Percentiles rank a stretch among this genome's conserved stretches.
phyloP scores from a whole-genome alignment of 2,329 filamentous ascomycete genomes.

The Drechslerella dactyloides region DNA sequence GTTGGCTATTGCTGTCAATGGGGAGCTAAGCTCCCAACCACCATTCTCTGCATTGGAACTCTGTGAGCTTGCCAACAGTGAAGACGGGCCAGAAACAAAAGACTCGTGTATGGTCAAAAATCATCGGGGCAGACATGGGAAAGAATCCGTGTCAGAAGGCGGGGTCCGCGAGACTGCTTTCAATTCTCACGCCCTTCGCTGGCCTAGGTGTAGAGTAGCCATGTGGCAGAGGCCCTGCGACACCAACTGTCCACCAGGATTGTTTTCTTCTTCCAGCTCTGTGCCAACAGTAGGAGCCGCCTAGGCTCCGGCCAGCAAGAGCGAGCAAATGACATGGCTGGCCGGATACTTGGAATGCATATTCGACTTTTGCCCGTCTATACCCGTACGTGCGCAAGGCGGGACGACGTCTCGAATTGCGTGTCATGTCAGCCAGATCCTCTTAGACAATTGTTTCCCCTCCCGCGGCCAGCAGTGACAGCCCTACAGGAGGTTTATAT shows the following conservation, averaged over 20 bases:
- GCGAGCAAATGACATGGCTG: constrained; percentile 39
- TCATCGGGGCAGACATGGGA: neutral
- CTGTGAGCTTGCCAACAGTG: constrained; percentile 11
- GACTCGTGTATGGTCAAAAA: constrained; percentile 3
- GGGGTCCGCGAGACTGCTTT: constrained; percentile 15
- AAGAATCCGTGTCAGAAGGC: constrained; percentile 19
- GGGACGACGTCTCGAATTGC: constrained; percentile 34
- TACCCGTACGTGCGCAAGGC: constrained; percentile 28
- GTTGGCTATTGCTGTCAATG: constrained; percentile 20
- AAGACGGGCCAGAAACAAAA: constrained; percentile 8
- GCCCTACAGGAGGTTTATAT: constrained; percentile 49
- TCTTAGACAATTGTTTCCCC: constrained; percentile 15
- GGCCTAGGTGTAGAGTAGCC: constrained; percentile 12
- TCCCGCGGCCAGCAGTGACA: constrained; percentile 30
- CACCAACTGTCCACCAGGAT: constrained; percentile 24
- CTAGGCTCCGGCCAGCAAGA: constrained; percentile 20
- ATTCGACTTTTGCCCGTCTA: constrained; percentile 39
- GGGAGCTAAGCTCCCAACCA: constrained; percentile 33
- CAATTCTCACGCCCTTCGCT: constrained; percentile 2
- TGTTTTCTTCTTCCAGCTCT: constrained; percentile 22
- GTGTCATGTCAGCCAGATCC: constrained; percentile 48
- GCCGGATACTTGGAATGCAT: constrained; percentile 45
- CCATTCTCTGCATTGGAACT: constrained; percentile 30
- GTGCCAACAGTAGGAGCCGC: constrained; percentile 30
- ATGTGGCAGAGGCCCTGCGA: constrained; percentile 33